These are phyloP conservation scores for Forsythia viridissima DNA, from an alignment of 257 asterid species.

Conservation along the genomic window DNA sequence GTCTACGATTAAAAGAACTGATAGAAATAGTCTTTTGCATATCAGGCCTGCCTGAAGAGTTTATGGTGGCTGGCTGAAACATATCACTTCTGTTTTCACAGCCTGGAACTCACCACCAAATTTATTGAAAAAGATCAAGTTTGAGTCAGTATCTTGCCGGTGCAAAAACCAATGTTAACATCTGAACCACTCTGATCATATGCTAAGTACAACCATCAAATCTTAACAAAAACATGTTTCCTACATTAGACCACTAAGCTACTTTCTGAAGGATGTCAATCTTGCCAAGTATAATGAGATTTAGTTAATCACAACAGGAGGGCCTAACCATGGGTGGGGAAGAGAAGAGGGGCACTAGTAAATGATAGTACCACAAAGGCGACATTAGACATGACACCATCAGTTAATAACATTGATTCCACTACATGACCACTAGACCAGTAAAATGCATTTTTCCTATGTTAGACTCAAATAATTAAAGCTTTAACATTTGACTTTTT, in stretches of 20 bases:
- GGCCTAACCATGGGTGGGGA: not conserved
- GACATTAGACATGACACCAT: not conserved
- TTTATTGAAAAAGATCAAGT: not conserved
- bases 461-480: not conserved
- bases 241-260: not conserved
- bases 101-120: not conserved
- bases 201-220: not conserved
- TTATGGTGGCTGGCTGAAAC: not conserved
- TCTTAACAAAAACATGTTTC: not conserved
- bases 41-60: not conserved
- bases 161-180: not conserved
- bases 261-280: not conserved
- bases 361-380: not conserved
- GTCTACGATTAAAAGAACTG: not conserved
- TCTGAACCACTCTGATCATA: not conserved
- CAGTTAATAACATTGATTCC: not conserved
- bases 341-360: not conserved
- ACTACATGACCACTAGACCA: not conserved
- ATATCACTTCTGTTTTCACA: not conserved
- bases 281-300: not conserved
- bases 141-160: constrained; percentile 1
- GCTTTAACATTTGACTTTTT: not conserved
- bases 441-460: not conserved
- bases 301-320: not conserved
- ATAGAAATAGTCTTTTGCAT: not conserved